Base-by-base conservation (phyloP, 2,329 filamentous ascomycete species). In the Cercospora sp. region DNA sequence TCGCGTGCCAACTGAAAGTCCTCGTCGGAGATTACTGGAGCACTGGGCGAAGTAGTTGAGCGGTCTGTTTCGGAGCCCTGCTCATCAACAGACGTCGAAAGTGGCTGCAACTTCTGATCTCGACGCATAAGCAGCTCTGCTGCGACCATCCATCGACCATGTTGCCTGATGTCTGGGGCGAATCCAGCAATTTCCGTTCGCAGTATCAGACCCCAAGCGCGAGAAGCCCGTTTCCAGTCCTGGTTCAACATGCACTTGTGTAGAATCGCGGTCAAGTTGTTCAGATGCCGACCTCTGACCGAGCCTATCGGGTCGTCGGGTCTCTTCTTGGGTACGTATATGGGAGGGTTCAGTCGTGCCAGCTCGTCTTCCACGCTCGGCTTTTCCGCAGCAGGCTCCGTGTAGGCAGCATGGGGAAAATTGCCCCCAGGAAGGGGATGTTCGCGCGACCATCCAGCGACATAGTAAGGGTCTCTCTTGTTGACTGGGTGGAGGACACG, bases 101-200 rank as follows among this genome's bases (percentile, higher is more conserved):
- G 57, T 40, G n/a, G 55, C 53, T 45, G 67, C 64, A 5, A 13
- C 4, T 59, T 66, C 26, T 71, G 63, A 69, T 70, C 66, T 70
- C 79, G 79, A 16, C 90, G 87, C 80, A 97, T 88, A 65, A 97
- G 80, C 20, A 97, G 87, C 80, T 97, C 94, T 2, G 92, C 92
- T 0, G 92, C 93, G 55, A 97, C 85, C 13, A 90, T 90, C 94
- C 94, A 97, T 71, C 91, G 85, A 40, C 88, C 86, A 74, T 89
- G 85, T 20, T 83, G 83, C 45, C 93, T 87, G 59, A 94, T 78
- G 76, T 97, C 92, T 20, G 94, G 83, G 6, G 81, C 80, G 59
- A 79, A 78, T 3, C 88, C 88, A 66, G 80, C 76, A 26, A 89
- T 81, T 60, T 85, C 86, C 58, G 88, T 85, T 60, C 90, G 86